Evolutionary conservation across 305 asterid species (phyloP).

Genomic region (Solanum hybrid): DNA sequence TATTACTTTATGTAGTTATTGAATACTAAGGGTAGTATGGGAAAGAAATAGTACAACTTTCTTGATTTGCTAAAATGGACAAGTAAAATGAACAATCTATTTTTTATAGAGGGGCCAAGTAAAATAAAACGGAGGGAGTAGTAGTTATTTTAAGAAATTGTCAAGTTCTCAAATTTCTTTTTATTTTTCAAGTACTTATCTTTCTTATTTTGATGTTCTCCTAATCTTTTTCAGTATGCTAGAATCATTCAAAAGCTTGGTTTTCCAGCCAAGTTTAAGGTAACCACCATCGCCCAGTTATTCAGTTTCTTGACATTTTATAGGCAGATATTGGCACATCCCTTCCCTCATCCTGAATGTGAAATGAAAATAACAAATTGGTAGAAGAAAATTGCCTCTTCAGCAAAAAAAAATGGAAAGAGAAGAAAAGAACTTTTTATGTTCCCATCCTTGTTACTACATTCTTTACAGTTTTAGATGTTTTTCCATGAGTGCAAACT

Average conservation of each 20-base stretch:
- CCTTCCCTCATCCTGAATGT: neutral
- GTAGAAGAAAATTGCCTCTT: neutral
- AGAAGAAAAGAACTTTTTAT: neutral
- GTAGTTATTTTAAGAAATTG: neutral
- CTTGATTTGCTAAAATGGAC: neutral
- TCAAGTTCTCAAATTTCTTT: neutral
- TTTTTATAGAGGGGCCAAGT: neutral
- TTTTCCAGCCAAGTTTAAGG: slow-evolving; percentile 17
- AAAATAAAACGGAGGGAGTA: neutral
- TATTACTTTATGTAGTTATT: neutral
- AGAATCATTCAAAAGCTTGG: slow-evolving; percentile 18
- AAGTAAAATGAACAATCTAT: neutral
- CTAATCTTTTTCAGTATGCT: slow-evolving; percentile 9
- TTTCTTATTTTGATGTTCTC: neutral
- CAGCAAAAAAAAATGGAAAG: neutral
- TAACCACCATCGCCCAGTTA: neutral
- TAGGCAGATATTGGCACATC: neutral
- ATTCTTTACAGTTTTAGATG: neutral
- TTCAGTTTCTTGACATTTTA: neutral
- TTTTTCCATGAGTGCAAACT: neutral
- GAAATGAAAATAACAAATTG: neutral
- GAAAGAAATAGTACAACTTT: neutral
- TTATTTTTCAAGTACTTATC: neutral
- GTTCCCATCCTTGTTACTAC: neutral
- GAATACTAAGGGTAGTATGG: neutral